Conservation (phyloP, 495 filamentous ascomycete genomes). For the Neurospora intermedia region DNA sequence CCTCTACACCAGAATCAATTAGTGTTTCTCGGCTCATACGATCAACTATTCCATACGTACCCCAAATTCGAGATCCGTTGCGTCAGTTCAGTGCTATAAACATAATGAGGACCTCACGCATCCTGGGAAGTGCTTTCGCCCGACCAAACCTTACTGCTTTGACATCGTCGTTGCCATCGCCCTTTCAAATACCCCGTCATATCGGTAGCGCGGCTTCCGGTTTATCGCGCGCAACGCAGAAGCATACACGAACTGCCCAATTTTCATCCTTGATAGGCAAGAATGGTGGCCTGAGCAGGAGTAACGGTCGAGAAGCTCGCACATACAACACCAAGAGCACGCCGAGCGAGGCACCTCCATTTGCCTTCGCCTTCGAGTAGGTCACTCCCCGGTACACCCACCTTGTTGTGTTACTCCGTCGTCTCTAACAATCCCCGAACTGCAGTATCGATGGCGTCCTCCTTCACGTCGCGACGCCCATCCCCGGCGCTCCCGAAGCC, state of each 20-base stretch:
- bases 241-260: not conserved
- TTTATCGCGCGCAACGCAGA: not conserved
- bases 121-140: not conserved
- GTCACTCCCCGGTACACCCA: not conserved
- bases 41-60: not conserved
- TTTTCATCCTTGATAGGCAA: not conserved
- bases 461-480: constrained; percentile 66
- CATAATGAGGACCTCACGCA: not conserved
- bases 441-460: constrained; percentile 90
- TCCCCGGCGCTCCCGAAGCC: constrained; percentile 69
- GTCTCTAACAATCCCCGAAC: not conserved
- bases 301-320: not conserved
- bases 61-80: not conserved
- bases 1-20: not conserved
- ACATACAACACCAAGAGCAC: not conserved
- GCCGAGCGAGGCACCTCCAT: constrained; percentile 13
- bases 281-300: not conserved
- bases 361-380: constrained; percentile 31
- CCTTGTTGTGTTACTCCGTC: not conserved
- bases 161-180: not conserved
- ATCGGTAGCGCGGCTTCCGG: not conserved
- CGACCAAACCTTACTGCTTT: not conserved
- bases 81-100: not conserved
- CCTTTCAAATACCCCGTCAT: not conserved
- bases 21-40: not conserved